These are phyloP conservation scores for Umbelopsis vinacea DNA, from an alignment of 192 early-diverging fungal genomes.

Conservation along the genomic window DNA sequence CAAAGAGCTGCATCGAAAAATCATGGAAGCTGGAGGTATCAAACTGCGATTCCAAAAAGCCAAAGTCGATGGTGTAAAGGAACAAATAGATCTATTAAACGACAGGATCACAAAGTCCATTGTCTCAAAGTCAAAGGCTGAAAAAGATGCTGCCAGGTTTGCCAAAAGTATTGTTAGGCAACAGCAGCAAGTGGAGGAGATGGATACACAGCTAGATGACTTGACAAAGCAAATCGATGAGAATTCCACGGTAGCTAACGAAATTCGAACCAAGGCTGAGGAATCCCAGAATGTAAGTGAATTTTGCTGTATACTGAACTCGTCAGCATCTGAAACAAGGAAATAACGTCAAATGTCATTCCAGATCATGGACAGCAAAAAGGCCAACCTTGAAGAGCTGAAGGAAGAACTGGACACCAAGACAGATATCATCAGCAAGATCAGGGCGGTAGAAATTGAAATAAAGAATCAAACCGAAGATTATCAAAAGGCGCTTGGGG, in stretches of 20 bases:
- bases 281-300: conserved; percentile 31
- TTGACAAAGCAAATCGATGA: conserved; percentile 63
- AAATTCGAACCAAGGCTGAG: conserved; percentile 47
- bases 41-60: conserved; percentile 85
- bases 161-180: conserved; percentile 65
- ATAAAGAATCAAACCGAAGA: conserved; percentile 73
- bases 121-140: conserved; percentile 73
- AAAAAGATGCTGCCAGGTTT: conserved; percentile 76
- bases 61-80: conserved; percentile 78
- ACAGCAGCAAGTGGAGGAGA: conserved; percentile 68
- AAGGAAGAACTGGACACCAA: conserved; percentile 73
- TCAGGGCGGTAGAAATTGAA: conserved; percentile 55
- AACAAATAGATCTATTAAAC: conserved; percentile 72
- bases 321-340: neutral
- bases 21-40: conserved; percentile 90
- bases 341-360: neutral
- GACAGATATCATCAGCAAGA: conserved; percentile 63
- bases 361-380: conserved; percentile 27
- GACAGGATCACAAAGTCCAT: conserved; percentile 75
- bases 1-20: conserved; percentile 81
- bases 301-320: neutral
- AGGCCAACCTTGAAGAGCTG: conserved; percentile 37
- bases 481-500: conserved; percentile 57
- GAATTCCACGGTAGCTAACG: conserved; percentile 51
- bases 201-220: conserved; percentile 64